phyloP scores from a whole-genome alignment of 257 asterid species.

The Nicotiana tabacum region DNA sequence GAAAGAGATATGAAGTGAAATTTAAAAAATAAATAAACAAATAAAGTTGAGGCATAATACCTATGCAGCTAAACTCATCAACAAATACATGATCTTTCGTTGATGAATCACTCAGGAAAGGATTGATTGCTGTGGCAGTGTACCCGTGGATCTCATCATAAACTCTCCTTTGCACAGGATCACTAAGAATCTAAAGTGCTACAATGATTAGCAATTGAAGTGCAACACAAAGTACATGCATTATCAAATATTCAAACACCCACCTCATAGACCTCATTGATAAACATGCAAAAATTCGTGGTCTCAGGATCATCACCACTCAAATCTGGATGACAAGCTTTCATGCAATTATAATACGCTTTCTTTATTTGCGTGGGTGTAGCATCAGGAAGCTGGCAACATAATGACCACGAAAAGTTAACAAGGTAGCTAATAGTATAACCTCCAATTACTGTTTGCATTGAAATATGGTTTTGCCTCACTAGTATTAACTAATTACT shows the following conservation, averaged over 20 bases:
- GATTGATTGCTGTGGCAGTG: constrained; percentile 78
- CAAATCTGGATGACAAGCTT: constrained; percentile 97
- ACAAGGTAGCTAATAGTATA: background rate
- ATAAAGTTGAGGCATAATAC: constrained; percentile 29
- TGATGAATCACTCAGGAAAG: constrained; percentile 72
- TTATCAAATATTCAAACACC: constrained; percentile 10
- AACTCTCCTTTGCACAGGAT: constrained; percentile 89
- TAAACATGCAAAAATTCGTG: constrained; percentile 90
- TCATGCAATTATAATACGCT: constrained; percentile 98
- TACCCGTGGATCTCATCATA: constrained; percentile 97
- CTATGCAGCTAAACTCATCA: constrained; percentile 99
- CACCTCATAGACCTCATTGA: constrained; percentile 87
- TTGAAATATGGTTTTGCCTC: too few species aligned
- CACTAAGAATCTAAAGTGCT: constrained; percentile 81
- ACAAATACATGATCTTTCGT: constrained; percentile 83
- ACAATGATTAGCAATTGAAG: constrained; percentile 17
- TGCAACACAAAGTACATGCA: background rate
- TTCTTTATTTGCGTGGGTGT: constrained; percentile 87
- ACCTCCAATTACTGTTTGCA: too few species aligned
- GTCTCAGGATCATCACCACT: constrained; percentile 88
- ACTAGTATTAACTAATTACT: too few species aligned
- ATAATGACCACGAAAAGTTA: background rate
- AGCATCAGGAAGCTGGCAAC: constrained; percentile 79
- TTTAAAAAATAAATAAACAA: background rate
- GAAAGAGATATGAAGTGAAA: background rate